Base-by-base conservation (phyloP, 2,329 filamentous ascomycete genomes). In the Ophiocordyceps camponoti-rufipedis region DNA sequence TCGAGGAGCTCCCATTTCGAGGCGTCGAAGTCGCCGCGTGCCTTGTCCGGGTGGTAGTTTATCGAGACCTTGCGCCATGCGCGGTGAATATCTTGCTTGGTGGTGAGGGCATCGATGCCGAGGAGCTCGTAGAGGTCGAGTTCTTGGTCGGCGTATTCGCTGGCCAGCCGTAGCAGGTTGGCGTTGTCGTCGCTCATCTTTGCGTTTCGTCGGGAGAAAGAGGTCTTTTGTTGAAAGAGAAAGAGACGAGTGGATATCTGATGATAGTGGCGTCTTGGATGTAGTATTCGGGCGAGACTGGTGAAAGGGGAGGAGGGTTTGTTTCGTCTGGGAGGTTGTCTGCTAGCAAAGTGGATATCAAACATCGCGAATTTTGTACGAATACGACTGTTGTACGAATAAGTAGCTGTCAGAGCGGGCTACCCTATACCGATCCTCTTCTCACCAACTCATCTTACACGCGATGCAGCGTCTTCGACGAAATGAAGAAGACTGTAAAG, bases 21-120 rank as follows among this genome's bases (percentile, higher is more conserved):
- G 42, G 85, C 72, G 52, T 91, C 85, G 54, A 82, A 85, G 35
- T 72, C 67, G 45, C 75, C 77, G 50, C 80, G 75, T 46, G 88
- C 80, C 65, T 95, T 94, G 71, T 96, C 89, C 1, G 89, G 89
- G 61, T 96, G 89, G 67, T 88, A 86, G 56, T 85, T 86, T n/a
- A 94, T 70, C 4, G 86, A 86, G 29, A 81, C 80, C 55, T 85
- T 84, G 48, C 86, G 78, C 70, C 89, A 95, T 41, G 85, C 86
- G 52, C 82, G 79, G 51, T 85, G 80, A 55, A 94, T 81, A 50
- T 87, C 82, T n/a, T 76, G 66, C 46, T 82, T 80, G 18, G 71
- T 65, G 0, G 80, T 75, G 16, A 78, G 71, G 18, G 77, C 69
- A 46, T 77, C 68, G 44, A 91, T 69, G 46, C 73, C 74, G 14